Percentiles rank a stretch among this genome's conserved stretches.
Evolutionary conservation across 441 rosid species (phyloP).

Genomic region (Gossypium aridum): DNA sequence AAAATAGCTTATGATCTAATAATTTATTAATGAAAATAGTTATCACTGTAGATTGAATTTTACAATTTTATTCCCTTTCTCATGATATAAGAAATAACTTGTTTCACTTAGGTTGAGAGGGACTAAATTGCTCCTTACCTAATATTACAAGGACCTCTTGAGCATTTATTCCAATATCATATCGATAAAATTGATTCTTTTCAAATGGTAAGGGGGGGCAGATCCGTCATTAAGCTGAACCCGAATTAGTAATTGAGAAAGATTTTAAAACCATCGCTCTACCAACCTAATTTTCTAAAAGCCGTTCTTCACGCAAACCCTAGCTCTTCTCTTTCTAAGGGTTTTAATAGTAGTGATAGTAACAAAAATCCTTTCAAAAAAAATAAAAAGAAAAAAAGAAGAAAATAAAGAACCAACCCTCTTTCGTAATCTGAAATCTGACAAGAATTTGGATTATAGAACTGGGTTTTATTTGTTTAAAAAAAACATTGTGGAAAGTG

Average conservation of each 20-base stretch:
- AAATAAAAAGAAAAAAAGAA: not conserved
- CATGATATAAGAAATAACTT: too few relatives aligned
- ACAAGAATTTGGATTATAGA: not conserved
- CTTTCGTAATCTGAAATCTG: not conserved
- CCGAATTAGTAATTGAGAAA: not conserved
- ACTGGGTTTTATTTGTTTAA: not conserved
- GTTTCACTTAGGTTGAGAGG: too few relatives aligned
- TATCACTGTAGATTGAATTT: too few relatives aligned
- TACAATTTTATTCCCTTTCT: too few relatives aligned
- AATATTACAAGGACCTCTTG: too few relatives aligned
- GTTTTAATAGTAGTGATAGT: not conserved
- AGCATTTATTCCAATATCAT: too few relatives aligned
- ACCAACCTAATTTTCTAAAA: not conserved
- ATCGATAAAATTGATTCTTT: too few relatives aligned
- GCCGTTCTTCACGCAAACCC: conserved; percentile 3
- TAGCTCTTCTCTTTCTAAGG: not conserved
- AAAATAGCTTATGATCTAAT: too few relatives aligned
- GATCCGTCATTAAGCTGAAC: not conserved
- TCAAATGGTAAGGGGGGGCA: not conserved
- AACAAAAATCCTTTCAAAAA: not conserved
- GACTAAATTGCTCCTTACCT: too few relatives aligned
- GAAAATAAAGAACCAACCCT: not conserved
- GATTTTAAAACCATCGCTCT: not conserved
- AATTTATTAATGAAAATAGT: too few relatives aligned
- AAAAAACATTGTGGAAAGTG: not conserved